Base-by-base conservation (phyloP, 805 yeast species). In the Torulaspora quercuum region DNA sequence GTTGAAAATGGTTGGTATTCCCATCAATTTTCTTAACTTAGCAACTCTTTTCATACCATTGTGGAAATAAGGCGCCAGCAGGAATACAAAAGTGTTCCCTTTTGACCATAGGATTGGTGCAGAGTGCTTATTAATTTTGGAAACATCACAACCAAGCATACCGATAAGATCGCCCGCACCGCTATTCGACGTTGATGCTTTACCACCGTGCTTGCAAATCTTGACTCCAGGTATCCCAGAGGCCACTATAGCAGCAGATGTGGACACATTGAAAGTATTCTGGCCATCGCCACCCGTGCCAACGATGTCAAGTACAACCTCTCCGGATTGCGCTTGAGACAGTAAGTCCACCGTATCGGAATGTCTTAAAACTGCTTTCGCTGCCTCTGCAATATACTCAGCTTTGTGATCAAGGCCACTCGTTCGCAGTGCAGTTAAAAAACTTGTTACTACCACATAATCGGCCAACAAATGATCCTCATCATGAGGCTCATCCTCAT, bases 221-320 rank as follows among this genome's bases (percentile, higher is more conserved):
- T 75, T 73, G 26, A 90, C 37, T 4, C 75, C 73, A 4, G 57
- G 50, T 69, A 87, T 82, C 6, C 98, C 99, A 0, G 97, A 86
- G 0, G 88, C 92, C 2, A 92, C 88, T 31, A 92, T 87, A 1
- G 97, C 97, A 1, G 96, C 71, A 2, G 97, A 85, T 0, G 98
- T 92, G 10, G 95, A 82, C 2, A 92, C 98, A 51, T 92, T 92
- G 67, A 92, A 92, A 0, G 99, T 92, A 57, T 92, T 82, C 56
- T 92, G 95, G 2, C 96, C 96, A 57, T 92, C 99, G 10, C 99
- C 99, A 17, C 99, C 99, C 0, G 99, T 92, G 1, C 99, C 99
- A 5, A 92, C 99, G 19, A 92, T 85, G 59, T 92, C 99, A 16
- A 57, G 41, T 7, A 50, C 44, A 11, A 42, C 33, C 16, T 30